Base-by-base conservation (phyloP, 1,284 basidiomycete genomes). In the Peniophora sp. region DNA sequence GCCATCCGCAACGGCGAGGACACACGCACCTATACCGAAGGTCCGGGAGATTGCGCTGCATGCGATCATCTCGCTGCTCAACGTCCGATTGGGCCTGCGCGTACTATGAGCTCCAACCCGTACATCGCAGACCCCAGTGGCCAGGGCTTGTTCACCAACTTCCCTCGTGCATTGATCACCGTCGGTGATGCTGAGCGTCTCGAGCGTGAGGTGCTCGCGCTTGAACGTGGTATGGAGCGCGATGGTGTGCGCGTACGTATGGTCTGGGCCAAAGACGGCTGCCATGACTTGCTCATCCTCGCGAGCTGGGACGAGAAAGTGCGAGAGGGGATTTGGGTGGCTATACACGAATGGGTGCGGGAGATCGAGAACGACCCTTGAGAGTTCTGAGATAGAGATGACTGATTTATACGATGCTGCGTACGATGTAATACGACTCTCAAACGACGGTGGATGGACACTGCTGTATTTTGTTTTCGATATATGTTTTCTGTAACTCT, bases 131-230 rank as follows among this genome's bases (percentile, higher is more conserved):
- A 55, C 9, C 65, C 65, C 45, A 56, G 61, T 45, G 64, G 63
- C 34, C 60, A 67, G 20, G 67, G 64, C 39, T 62, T 78, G 14
- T 77, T 78, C 58, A 68, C 63, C 32, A 66, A 64, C 25, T 78
- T 77, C 53, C 71, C 76, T 35, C 62, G 60, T 45, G 63, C 69
- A 22, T 64, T 75, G 38, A 63, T 78, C 44, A 65, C 75, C 20
- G 66, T 72, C 39, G 69, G 67, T 27, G 67, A 68, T 45, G 67
- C 67, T 49, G 67, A 69, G 58, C 58, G 67, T 47, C 62, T 68
- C 2, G 66, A 68, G 58, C 57, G 64, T 32, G 67, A 69, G 56
- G 65, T 68, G 27, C 60, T 58, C 48, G 63, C 62, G 53, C 59
- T 69, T 5, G 64, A 66, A 48, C 58, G 62, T 14, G 67, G 64